Percentiles rank a stretch among this genome's conserved stretches.
Evolutionary conservation across 768 basidiomycete genomes (phyloP).

Genomic region (Russula sp.): DNA sequence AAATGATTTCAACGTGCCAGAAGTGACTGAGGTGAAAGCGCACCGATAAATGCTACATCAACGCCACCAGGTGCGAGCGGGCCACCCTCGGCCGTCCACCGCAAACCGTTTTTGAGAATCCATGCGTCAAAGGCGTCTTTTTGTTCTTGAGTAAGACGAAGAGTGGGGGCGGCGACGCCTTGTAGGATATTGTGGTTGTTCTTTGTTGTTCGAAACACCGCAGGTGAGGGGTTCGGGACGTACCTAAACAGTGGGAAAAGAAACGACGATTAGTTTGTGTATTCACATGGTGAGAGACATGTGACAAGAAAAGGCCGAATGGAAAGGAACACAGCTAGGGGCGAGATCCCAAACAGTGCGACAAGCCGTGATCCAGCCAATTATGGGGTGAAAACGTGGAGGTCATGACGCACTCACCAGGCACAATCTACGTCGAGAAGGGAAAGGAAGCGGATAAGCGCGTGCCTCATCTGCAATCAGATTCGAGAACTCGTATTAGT

Average conservation of each 20-base stretch:
- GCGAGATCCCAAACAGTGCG: background rate
- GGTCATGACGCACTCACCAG: constrained; percentile 56
- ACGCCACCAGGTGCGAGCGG: constrained; percentile 80
- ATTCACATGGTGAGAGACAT: constrained; percentile 8
- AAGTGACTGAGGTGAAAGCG: constrained; percentile 21
- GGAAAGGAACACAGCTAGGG: constrained; percentile 1
- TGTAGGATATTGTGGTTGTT: constrained; percentile 96
- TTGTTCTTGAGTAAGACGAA: constrained; percentile 74
- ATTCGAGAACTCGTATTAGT: constrained; percentile 17
- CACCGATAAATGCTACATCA: constrained; percentile 87
- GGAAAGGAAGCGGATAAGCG: constrained; percentile 81
- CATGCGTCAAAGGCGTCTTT: constrained; percentile 81
- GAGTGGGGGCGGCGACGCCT: constrained; percentile 78
- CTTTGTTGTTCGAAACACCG: constrained; percentile 89
- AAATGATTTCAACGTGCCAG: background rate
- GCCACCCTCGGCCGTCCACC: constrained; percentile 85
- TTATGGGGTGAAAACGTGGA: constrained; percentile 5
- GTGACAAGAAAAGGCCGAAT: background rate
- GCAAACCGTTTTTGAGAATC: constrained; percentile 85
- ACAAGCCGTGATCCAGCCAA: constrained; percentile 22
- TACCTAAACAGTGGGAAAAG: constrained; percentile 50
- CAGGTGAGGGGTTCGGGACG: constrained; percentile 84
- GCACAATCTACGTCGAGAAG: constrained; percentile 76
- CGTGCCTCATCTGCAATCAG: constrained; percentile 78
- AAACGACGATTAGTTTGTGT: constrained; percentile 6